Evolutionary conservation across 257 asterid species (phyloP).

Genomic region (Primulina huaijiensis): DNA sequence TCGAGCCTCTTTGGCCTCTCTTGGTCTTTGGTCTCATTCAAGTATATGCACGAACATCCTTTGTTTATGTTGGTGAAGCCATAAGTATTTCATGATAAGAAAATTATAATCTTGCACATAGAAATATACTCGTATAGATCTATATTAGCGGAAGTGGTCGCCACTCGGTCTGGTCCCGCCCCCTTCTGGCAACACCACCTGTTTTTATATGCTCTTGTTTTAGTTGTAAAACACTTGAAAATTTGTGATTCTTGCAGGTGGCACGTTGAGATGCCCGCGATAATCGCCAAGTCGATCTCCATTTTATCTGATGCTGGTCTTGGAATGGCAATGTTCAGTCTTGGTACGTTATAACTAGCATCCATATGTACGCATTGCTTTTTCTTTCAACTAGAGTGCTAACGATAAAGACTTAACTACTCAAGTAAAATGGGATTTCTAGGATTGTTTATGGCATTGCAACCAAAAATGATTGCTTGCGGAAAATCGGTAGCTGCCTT

Average conservation of each 20-base stretch:
- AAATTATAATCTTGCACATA: not conserved
- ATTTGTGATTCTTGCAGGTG: constrained; percentile 36
- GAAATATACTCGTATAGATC: too few species aligned
- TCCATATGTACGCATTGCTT: not conserved
- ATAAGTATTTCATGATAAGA: not conserved
- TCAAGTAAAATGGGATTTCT: not conserved
- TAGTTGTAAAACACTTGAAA: not conserved
- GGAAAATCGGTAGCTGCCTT: constrained; percentile 58
- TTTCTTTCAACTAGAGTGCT: not conserved
- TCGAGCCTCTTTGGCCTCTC: constrained; percentile 65
- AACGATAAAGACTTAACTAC: not conserved
- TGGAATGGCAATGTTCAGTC: constrained; percentile 86
- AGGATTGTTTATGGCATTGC: constrained; percentile 76
- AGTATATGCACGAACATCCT: constrained; percentile 22
- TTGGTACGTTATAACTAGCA: constrained; percentile 31
- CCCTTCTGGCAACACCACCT: not conserved
- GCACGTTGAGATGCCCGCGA: constrained; percentile 69
- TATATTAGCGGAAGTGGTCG: not conserved
- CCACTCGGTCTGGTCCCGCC: not conserved
- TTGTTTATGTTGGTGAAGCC: not conserved
- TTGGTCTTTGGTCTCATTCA: constrained; percentile 64
- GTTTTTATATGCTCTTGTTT: not conserved
- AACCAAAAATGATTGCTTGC: constrained; percentile 64
- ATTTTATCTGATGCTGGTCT: constrained; percentile 75
- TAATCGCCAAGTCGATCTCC: constrained; percentile 53